A percentile compares a stretch with the other conserved stretches of the same genome.
phyloP scores from a whole-genome alignment of 257 asterid genomes.

The Salvia rosmarinus region DNA sequence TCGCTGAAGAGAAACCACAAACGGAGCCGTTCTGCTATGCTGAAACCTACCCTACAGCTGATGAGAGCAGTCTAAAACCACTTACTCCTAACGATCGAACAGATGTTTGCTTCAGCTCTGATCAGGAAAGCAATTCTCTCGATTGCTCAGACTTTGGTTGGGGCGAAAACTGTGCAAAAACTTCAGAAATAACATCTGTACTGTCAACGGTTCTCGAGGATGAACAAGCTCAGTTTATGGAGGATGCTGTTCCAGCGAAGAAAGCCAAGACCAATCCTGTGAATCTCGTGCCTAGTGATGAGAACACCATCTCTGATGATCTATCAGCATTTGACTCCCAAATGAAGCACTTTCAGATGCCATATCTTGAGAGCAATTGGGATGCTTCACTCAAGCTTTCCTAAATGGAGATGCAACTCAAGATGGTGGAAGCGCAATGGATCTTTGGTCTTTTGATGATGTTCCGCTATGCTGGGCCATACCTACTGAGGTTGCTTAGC shows the following conservation, averaged over 20 bases:
- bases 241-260: conserved; percentile 55
- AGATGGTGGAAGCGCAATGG: conserved; percentile 61
- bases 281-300: conserved; percentile 33
- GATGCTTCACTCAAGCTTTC: conserved; percentile 67
- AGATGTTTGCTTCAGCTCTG: conserved; percentile 64
- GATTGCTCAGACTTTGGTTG: conserved; percentile 81
- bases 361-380: conserved; percentile 71
- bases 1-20: conserved; percentile 73
- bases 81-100: conserved; percentile 46
- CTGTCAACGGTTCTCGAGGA: conserved; percentile 60
- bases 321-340: conserved; percentile 59
- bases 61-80: conserved; percentile 49
- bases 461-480: conserved; percentile 58
- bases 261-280: conserved; percentile 50
- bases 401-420: conserved; percentile 60
- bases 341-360: conserved; percentile 71
- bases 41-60: conserved; percentile 41
- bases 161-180: conserved; percentile 64
- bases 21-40: conserved; percentile 43
- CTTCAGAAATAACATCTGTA: conserved; percentile 81
- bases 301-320: conserved; percentile 50
- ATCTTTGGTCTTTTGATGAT: conserved; percentile 81
- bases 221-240: conserved; percentile 48
- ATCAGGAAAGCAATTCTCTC: conserved; percentile 80
- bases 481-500: conserved; percentile 48